Evolutionary conservation across 768 basidiomycete genomes (phyloP), one percentile per base, ranked within the genome.

Genomic region (Tricholomella constricta): DNA sequence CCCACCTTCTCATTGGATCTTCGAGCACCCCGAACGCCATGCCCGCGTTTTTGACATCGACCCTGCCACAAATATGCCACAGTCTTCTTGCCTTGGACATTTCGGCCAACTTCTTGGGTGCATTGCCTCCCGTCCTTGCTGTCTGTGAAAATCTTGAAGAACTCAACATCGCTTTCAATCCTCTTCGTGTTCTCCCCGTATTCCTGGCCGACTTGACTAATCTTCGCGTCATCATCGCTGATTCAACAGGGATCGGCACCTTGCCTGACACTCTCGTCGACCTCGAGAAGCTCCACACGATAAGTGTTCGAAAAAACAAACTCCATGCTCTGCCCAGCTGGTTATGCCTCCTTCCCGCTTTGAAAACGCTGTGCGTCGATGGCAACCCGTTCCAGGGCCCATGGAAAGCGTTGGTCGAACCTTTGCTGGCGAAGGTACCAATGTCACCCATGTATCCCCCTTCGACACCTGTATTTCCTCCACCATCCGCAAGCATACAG

Each of bases 321-420:
- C 77, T 99, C 64, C 79, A 89, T 59, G 82, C 88, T 6, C 80
- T 98, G 15, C 95, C 97, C n/a, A 85, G 89, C 56, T 99, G 97
- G 96, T 78, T 99, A 41, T 93, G 92, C 67, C 81, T 92, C 25
- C 78, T 99, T n/a, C 81, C 85, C 17, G 79, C 80, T 26, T 76
- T 99, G 42, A 92, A 96, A 68, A 89, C 86, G 1, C 74, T 99
- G 3, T 88, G 88, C 59, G 84, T 99, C n/a, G 96, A 98, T 57
- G 89, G 86, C 15, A 99, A 99, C 67, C 94, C 95, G 7, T 98
- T 99, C 71, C 90, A 91, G 61, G 91, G 90, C 7, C 91, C 92
- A 1, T 97, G 94, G 92, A 85, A 88, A 64, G 86, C 90, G 27
- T 77, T 99, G 48, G 85, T 97, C 22, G 89, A 89, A 52, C 93